Conservation (phyloP, 179 eudicot species). For the Silene noctiflora region DNA sequence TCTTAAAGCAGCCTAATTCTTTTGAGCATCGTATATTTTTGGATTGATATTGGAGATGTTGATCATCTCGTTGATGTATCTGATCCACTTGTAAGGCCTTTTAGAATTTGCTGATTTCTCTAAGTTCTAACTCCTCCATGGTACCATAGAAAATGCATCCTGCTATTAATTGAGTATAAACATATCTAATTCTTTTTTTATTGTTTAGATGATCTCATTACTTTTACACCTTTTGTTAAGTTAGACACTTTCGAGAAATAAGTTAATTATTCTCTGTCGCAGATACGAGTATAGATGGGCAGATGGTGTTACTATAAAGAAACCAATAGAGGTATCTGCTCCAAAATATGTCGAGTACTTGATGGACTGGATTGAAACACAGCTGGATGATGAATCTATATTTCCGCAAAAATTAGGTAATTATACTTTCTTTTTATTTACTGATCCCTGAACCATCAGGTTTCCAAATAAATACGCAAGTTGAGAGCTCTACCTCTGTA, state of each 20-base stretch:
- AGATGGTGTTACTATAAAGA: conserved; percentile 62
- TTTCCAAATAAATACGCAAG: neutral
- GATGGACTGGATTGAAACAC: conserved; percentile 71
- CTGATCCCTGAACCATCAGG: neutral
- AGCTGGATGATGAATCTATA: conserved; percentile 58
- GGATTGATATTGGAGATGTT: no score
- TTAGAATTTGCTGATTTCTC: no score
- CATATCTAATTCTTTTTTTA: no score
- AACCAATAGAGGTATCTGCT: conserved; percentile 67
- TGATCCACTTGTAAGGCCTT: no score
- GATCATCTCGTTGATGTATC: no score
- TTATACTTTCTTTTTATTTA: conserved; percentile 3
- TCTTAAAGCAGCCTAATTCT: no score
- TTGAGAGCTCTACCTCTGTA: neutral
- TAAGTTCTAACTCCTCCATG: no score
- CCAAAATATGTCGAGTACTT: conserved; percentile 64
- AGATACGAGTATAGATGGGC: conserved; percentile 74
- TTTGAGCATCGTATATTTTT: no score
- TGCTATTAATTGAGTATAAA: no score
- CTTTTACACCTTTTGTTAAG: neutral
- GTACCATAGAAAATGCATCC: no score
- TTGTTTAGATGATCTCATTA: no score
- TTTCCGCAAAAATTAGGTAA: conserved; percentile 60
- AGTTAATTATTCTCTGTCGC: conserved; percentile 17
- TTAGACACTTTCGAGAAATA: neutral